These are phyloP conservation scores for Leccinum subgranulosum DNA, from an alignment of 768 basidiomycete genomes.

Conservation along the genomic window DNA sequence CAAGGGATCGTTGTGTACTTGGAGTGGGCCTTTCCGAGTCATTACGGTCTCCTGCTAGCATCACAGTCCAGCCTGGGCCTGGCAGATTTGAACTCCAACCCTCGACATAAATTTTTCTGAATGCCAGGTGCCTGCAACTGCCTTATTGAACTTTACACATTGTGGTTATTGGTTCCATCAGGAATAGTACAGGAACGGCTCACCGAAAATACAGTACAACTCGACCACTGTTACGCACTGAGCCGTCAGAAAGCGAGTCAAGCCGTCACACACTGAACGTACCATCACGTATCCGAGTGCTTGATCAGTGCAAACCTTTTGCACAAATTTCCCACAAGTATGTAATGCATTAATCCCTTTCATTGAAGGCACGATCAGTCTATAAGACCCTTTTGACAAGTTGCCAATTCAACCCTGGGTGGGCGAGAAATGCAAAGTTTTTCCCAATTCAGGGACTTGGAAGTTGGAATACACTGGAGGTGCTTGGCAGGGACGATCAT, in stretches of 20 bases:
- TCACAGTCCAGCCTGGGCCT: background rate
- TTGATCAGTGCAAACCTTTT: background rate
- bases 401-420: background rate
- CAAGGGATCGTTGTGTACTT: background rate
- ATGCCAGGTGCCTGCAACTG: background rate
- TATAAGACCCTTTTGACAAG: background rate
- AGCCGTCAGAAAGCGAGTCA: background rate
- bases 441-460: background rate
- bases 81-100: background rate
- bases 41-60: background rate
- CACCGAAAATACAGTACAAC: background rate
- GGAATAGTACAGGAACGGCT: background rate
- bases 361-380: background rate
- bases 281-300: background rate
- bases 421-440: background rate
- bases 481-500: background rate
- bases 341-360: background rate
- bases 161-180: background rate
- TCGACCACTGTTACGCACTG: background rate
- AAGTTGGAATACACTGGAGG: background rate
- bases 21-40: background rate
- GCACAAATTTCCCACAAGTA: background rate
- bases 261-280: background rate
- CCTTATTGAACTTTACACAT: background rate
- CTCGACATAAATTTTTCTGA: background rate